These are phyloP conservation scores for Arthrobotrys pseudoclavata DNA, from an alignment of 2,329 filamentous ascomycete genomes.

Conservation along the genomic window DNA sequence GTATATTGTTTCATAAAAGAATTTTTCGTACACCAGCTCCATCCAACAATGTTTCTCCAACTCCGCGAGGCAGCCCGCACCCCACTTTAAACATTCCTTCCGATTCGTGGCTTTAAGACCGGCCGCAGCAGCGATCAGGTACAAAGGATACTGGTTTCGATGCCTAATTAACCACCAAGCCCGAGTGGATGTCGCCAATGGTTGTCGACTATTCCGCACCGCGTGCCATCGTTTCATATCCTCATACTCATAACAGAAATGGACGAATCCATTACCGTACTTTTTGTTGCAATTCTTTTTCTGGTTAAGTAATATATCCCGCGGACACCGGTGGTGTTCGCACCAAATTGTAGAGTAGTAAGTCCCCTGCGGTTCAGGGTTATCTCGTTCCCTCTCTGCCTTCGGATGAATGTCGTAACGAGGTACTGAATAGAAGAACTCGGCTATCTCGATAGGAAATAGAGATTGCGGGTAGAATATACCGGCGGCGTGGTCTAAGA, in stretches of 20 bases:
- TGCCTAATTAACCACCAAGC: slow-evolving; percentile 29
- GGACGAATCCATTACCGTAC: not conserved
- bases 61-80: not conserved
- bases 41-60: slow-evolving; percentile 27
- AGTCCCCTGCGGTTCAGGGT: not conserved
- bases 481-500: slow-evolving; percentile 38
- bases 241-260: slow-evolving; percentile 17
- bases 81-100: not conserved
- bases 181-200: not conserved
- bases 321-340: slow-evolving; percentile 45
- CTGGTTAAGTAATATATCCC: slow-evolving; percentile 24
- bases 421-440: slow-evolving; percentile 24
- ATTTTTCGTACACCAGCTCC: slow-evolving; percentile 43
- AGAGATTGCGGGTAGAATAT: slow-evolving; percentile 35
- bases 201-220: not conserved
- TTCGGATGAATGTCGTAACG: not conserved
- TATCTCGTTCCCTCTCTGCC: not conserved
- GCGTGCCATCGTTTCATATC: slow-evolving; percentile 31
- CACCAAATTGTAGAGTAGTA: slow-evolving; percentile 51
- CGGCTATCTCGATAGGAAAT: slow-evolving; percentile 11
- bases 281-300: slow-evolving; percentile 10
- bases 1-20: slow-evolving; percentile 37
- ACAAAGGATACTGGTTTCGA: slow-evolving; percentile 27
- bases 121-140: slow-evolving; percentile 22
- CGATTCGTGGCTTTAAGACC: slow-evolving; percentile 12